phyloP scores from a whole-genome alignment of 192 early-diverging fungal genomes.

The Obelidium mucronatum region DNA sequence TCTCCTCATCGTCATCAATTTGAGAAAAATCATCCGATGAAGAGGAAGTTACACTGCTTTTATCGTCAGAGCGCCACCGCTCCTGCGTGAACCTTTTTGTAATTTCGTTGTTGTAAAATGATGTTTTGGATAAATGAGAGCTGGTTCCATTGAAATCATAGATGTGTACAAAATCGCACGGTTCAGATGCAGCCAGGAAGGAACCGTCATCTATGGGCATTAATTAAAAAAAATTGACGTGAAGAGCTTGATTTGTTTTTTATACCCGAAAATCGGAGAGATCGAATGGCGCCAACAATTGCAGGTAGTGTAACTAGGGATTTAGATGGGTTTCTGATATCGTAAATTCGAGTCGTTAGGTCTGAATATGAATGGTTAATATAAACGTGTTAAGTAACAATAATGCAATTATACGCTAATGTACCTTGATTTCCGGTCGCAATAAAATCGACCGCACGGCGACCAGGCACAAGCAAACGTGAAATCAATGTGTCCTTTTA shows the following conservation, averaged over 20 bases:
- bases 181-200: constrained; percentile 65
- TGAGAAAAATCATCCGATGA: too few species aligned
- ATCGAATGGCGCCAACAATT: constrained; percentile 64
- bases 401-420: too few species aligned
- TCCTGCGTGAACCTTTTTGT: too few species aligned
- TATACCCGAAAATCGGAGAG: constrained; percentile 59
- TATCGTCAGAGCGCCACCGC: too few species aligned
- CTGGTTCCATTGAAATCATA: constrained; percentile 27
- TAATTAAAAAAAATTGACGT: background rate
- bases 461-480: constrained; percentile 75
- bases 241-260: too few species aligned
- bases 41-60: too few species aligned
- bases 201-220: constrained; percentile 48
- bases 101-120: background rate
- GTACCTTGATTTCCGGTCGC: constrained; percentile 78
- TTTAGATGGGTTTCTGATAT: constrained; percentile 61
- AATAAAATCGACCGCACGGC: constrained; percentile 58
- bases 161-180: constrained; percentile 74
- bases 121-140: background rate
- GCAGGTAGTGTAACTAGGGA: constrained; percentile 58
- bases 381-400: constrained; percentile 12
- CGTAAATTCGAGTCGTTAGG: constrained; percentile 65
- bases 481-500: constrained; percentile 71
- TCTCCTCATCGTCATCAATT: too few species aligned
- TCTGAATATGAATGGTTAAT: too few species aligned